Evolutionary conservation across 2,329 filamentous ascomycete species (phyloP).

Genomic region (Alternaria gaisen): DNA sequence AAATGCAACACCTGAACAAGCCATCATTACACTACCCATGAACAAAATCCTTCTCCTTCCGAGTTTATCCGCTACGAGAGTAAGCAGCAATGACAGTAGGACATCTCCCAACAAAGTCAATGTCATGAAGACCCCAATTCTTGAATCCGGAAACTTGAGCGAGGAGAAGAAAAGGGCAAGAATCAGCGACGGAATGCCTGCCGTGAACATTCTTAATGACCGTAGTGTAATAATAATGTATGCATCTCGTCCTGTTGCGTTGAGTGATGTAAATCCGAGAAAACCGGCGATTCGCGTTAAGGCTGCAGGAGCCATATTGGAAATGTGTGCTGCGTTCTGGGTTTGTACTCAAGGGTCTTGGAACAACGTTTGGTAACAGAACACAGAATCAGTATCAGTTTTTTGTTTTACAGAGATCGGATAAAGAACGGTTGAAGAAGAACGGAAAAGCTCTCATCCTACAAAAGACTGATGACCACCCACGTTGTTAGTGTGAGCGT

Average conservation of each 20-base stretch:
- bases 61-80: conserved; percentile 50
- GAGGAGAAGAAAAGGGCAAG: conserved; percentile 51
- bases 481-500: conserved; percentile 19
- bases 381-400: background rate
- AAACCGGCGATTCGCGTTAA: conserved; percentile 37
- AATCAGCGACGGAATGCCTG: conserved; percentile 50
- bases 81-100: conserved; percentile 47
- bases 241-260: conserved; percentile 47
- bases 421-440: conserved; percentile 18
- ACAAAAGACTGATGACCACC: conserved; percentile 13
- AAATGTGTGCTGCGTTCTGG: background rate
- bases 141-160: conserved; percentile 45
- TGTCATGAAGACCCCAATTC: conserved; percentile 54
- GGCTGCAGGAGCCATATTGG: conserved; percentile 29
- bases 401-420: background rate
- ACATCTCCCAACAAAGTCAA: conserved; percentile 53
- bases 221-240: conserved; percentile 55
- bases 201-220: conserved; percentile 47
- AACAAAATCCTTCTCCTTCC: conserved; percentile 49
- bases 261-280: conserved; percentile 44
- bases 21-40: conserved; percentile 50
- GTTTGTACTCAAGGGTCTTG: background rate
- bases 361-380: background rate
- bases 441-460: conserved; percentile 12
- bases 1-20: conserved; percentile 47